Conservation (phyloP, 352 stramenopile genomes). For the Thalassiosira mediterranea region DNA sequence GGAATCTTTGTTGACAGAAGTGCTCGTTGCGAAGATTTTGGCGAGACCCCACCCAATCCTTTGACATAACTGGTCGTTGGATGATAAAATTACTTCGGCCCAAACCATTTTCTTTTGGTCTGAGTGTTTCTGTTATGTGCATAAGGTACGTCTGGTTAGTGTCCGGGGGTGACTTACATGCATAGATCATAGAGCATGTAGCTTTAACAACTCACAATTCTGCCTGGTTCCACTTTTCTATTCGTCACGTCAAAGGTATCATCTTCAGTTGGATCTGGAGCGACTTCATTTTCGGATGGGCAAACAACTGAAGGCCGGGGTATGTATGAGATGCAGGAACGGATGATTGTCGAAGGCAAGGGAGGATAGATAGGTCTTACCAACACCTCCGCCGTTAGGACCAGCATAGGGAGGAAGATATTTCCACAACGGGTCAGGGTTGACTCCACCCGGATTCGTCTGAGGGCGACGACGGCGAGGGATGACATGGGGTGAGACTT, state of each 20-base stretch:
- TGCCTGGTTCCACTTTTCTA: conserved; percentile 24
- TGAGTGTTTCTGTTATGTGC: conserved; percentile 3
- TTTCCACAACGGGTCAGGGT: conserved; percentile 9
- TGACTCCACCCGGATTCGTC: background rate
- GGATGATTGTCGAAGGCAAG: background rate
- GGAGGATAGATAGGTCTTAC: background rate
- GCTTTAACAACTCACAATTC: conserved; percentile 8
- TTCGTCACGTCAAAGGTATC: conserved; percentile 49
- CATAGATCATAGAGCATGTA: background rate
- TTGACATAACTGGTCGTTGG: conserved; percentile 60
- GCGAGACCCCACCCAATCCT: conserved; percentile 62
- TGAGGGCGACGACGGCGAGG: background rate
- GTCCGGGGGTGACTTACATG: background rate
- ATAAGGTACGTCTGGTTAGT: too few relatives aligned
- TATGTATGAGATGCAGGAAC: too few relatives aligned
- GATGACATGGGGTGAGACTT: background rate
- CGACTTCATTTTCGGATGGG: conserved; percentile 49
- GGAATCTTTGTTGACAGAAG: conserved; percentile 16
- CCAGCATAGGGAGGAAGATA: conserved; percentile 41
- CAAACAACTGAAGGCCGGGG: conserved; percentile 50
- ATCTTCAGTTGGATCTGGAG: conserved; percentile 30
- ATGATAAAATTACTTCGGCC: conserved; percentile 32
- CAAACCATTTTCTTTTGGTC: conserved; percentile 39
- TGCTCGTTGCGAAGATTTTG: conserved; percentile 72
- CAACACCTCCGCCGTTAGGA: conserved; percentile 34